Evolutionary conservation across 2,329 filamentous ascomycete genomes (phyloP), one percentile per base, ranked within the genome.

Genomic region (Fusarium sp.): DNA sequence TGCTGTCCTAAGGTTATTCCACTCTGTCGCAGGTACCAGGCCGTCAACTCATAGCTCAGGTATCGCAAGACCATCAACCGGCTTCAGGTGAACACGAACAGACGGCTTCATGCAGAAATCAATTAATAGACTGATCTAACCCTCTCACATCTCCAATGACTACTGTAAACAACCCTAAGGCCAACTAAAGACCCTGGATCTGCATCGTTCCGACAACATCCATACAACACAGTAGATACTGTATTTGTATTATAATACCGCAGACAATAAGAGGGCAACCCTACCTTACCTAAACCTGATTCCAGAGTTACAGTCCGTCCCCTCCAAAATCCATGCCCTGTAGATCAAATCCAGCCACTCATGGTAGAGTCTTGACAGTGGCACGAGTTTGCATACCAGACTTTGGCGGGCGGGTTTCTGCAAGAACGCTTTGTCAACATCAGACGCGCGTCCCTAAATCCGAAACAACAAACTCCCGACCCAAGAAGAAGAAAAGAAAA

Each of bases 71-170:
- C 62, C 60, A 42, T 44, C 66, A 67, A 42, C 62, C 57, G 54
- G 62, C 69, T 74, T 73, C 65, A 74, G 71, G 69, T 72, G 63
- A 74, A 70, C 65, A 72, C 59, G 64, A 68, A 30, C 59, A 46
- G 58, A 45, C 54, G 49, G 57, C 62, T 40, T 52, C 40, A 18
- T 65, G 42, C 57, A 57, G 49, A 34, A 46, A 24, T 34, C 59
- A 24, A 42, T 16, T 24, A 42, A 37, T 27, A 27, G 13, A 53
- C 18, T 42, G 18, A 7, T 29, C 24, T 53, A n/a, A n/a, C 34
- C 34, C 5, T 37, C 34, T 32, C 25, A 41, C 46, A 42, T 18
- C 20, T 48, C 24, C 16, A 57, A 27, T 27, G 34, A 16, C n/a
- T 54, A 24, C 24, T 24, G 24, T 24, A n/a, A 42, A 16, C 20